These are phyloP conservation scores for Cymbidium sinense DNA, from an alignment of 106 monocot species.

Conservation along the genomic window DNA sequence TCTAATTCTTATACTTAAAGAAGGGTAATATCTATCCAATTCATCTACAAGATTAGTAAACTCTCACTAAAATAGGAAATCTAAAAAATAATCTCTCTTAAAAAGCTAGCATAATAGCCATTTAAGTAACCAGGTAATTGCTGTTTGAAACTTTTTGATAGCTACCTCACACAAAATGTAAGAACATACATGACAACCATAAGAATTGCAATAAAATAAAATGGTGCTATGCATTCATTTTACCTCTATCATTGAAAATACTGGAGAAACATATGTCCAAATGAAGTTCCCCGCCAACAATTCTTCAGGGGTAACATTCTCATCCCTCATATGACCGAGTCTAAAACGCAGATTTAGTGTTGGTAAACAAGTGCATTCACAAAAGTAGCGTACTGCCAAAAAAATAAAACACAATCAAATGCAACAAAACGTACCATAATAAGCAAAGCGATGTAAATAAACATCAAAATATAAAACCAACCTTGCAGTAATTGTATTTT, in stretches of 20 bases:
- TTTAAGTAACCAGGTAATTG: too few relatives aligned
- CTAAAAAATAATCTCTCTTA: too few relatives aligned
- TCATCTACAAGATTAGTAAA: too few relatives aligned
- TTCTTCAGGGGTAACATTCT: conserved; percentile 8
- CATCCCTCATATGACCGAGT: conserved; percentile 37
- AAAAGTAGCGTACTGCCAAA: conserved; percentile 42
- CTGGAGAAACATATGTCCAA: conserved; percentile 84
- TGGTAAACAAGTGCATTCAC: conserved; percentile 61
- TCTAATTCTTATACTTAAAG: too few relatives aligned
- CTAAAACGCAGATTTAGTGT: conserved; percentile 52
- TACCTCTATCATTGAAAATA: conserved; percentile 75
- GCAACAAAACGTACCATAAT: background rate
- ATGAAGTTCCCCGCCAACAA: conserved; percentile 27
- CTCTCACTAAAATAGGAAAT: too few relatives aligned
- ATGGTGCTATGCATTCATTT: background rate
- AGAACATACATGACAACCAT: too few relatives aligned
- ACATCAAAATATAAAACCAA: conserved; percentile 4
- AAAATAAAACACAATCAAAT: conserved; percentile 3
- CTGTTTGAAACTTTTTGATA: too few relatives aligned
- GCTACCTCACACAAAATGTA: too few relatives aligned
- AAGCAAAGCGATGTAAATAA: background rate
- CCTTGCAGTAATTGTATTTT: conserved; percentile 44
- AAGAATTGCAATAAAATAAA: too few relatives aligned
- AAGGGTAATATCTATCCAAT: too few relatives aligned
- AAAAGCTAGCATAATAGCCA: too few relatives aligned